Base-by-base conservation (phyloP, 108 stramenopile genomes). In the Nitzschia palea region DNA sequence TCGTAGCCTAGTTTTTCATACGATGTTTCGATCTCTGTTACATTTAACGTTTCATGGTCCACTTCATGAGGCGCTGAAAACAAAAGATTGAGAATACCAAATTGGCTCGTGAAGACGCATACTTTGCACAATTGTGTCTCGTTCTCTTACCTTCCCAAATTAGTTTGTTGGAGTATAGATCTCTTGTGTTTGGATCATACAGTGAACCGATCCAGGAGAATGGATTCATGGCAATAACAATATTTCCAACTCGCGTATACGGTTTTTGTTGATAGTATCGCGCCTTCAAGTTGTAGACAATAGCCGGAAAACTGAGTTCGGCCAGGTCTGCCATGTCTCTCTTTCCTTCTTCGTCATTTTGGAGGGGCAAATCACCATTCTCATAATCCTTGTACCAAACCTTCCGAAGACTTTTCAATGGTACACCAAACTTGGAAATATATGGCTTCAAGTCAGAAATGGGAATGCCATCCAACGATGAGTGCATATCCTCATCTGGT, bases 191-290 rank as follows among this genome's bases (percentile, higher is more conserved):
- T 15, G 67, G 60, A 1, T 78, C 75, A 37, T 82, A 84, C 44
- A 88, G 51, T 17, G 52, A 61, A 1, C 67, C 30, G 26, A 90
- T 73, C 77, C 81, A 78, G 35, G 45, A 44, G 80, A 93, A 97
- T 3, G 96, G 95, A 78, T 97, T 97, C 70, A 97, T 77, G 6
- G 96, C 96, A 34, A 97, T 82, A 22, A 96, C 70, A 70, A 97
- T 95, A 36, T 93, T 92, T 2, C 94, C 94, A 4, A 94, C 94
- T 18, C 93, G 79, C 8, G 96, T 96, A 74, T 97, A 97, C 4
- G 93, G 94, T 47, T 78, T 60, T 20, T 77, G 79, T 17, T 47
- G 47, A 27, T 40, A 54, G 73, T 95, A 90, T 20, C 94, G 80
- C 23, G 79, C 78, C 61, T 89, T 92, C 51, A 91, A 62, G 66